Percentiles rank a stretch among this genome's conserved stretches.
Conservation (phyloP, 305 asterid species). For the Fraxinus greggii region DNA sequence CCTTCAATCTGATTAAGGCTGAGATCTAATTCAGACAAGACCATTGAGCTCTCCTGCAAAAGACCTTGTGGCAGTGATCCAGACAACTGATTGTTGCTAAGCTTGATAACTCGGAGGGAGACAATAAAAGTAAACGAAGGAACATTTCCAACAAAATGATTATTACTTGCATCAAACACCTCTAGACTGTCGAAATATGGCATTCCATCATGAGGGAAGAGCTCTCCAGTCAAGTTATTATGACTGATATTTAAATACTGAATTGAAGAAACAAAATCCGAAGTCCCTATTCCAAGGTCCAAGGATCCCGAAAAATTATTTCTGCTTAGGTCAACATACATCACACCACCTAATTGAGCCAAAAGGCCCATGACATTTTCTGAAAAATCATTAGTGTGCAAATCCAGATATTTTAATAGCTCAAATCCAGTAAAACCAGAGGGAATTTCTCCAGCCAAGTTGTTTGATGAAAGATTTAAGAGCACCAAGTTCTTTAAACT, state of each 20-base stretch:
- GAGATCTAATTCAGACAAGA: constrained; percentile 73
- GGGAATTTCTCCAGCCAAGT: constrained; percentile 51
- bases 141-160: constrained; percentile 55
- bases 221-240: constrained; percentile 63
- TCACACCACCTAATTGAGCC: constrained; percentile 49
- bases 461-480: constrained; percentile 49
- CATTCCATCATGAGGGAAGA: constrained; percentile 84
- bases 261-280: constrained; percentile 57
- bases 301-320: constrained; percentile 61
- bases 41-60: constrained; percentile 75
- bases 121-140: constrained; percentile 75
- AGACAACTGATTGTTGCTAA: constrained; percentile 55
- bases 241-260: constrained; percentile 59
- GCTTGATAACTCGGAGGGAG: constrained; percentile 66
- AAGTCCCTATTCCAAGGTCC: constrained; percentile 58
- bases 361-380: constrained; percentile 63
- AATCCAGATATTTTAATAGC: constrained; percentile 60
- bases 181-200: constrained; percentile 72
- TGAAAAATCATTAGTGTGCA: constrained; percentile 57
- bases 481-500: constrained; percentile 38
- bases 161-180: constrained; percentile 71
- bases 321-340: constrained; percentile 65
- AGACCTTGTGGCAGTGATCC: constrained; percentile 82
- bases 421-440: constrained; percentile 44
- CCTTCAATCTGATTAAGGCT: constrained; percentile 82